Evolutionary conservation across 163 green algal genomes (phyloP), one percentile per base, ranked within the genome.

Genomic region (Coccomyxa subellipsoidea): DNA sequence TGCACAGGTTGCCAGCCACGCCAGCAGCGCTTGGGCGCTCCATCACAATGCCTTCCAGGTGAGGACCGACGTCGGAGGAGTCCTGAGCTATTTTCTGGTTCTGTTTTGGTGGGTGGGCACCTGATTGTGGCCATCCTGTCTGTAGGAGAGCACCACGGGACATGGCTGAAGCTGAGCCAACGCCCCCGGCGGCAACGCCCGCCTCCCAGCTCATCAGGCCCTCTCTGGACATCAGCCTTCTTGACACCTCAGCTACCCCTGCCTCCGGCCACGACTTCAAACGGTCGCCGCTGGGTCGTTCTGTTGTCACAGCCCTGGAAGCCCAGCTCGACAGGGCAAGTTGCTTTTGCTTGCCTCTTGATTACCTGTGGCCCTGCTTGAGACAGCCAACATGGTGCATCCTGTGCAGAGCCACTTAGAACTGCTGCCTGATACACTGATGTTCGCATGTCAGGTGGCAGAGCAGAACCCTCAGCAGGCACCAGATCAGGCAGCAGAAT

Each of bases 251-350:
- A 29, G 70, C 32, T 38, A 12, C 27, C 12, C 18, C 70, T 27
- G 0, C 70, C 25, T 7, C 66, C 37, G 38, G 27, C 18, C 23
- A 34, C 7, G 31, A 34, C 25, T 38, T 77, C 59, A 82, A 87
- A 69, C 80, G 80, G 0, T 88, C 84, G 5, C 84, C 84, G 1
- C 40, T 88, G 38, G 84, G 84, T 4, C 80, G 88, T 54, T 86
- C 69, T 7, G 84, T 93, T 29, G 89, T 92, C 10, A 89, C 89
- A 4, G 85, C 88, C 18, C 78, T 93, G 69, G 88, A 91, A 40
- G 84, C 87, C 10, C 80, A 91, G 81, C 83, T 93, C 47, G 88
- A 93, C 53, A 78, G 86, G 81, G 89, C 87, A 29, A 31, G 39
- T 32, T 35, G 47, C 21, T n/a, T n/a, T n/a, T n/a, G n/a, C n/a